Evolutionary conservation across 257 asterid genomes (phyloP), one percentile per base, ranked within the genome.

Genomic region (Solanum sejunctum): DNA sequence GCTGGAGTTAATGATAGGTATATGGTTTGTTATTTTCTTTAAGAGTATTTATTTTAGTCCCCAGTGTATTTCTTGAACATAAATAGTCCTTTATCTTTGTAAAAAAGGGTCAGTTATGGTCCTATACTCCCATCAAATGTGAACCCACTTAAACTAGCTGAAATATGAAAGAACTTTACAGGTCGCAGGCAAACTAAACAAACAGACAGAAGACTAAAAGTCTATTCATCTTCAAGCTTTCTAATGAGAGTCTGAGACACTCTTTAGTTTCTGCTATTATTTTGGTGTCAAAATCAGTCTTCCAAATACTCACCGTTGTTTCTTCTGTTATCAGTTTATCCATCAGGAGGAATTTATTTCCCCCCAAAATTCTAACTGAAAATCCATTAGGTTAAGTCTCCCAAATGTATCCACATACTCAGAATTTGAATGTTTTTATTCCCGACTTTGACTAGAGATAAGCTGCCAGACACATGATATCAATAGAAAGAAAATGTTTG

Each of bases 1-100:
- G 95, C 97, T 9, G 99, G 98, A 88, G 93, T 97, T 49, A 97
- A 97, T 88, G 99, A 97, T 91, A 93, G 99, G 99, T 95, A 86
- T 77, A 67, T 12, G 5, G 16, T 75, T 52, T 55, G 49, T 51
- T 6, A 58, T 21, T 43, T 23, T 16, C 64, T 51, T 49, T 63
- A 51, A 51, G 43, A 49, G 57, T 7, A 49, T 52, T 47, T 49
- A 49, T 8, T 75, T 75, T 75, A 21, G 81, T 75, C 61, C 13
- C 81, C 58, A 23, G 21, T 47, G 81, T 73, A 6, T 6, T 7
- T 73, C 58, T 3, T 47, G 21, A 21, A 73, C 41, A 21, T 13
- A 21, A 7, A 47, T 3, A 45, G 58, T 21, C n/a, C 58, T 47
- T 12, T 3, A 12, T 12, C 0, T 47, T 47, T 73, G 81, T 71